Percentiles rank a stretch among this genome's conserved stretches.
phyloP scores from a whole-genome alignment of 331 rosid species.

The Stylosanthes scabra region DNA sequence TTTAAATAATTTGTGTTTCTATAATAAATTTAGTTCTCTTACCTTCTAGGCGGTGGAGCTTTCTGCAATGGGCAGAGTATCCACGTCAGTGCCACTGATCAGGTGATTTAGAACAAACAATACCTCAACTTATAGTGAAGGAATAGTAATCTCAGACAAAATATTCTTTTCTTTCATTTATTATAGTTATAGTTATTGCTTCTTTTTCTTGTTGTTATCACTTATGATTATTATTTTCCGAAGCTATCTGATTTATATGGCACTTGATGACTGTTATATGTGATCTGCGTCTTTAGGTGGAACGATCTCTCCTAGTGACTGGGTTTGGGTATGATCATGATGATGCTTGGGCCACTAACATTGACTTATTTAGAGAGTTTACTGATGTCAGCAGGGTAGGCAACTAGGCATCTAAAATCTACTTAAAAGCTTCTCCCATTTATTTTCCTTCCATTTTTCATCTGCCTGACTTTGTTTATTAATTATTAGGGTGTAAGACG shows the following conservation, averaged over 20 bases:
- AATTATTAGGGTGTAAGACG: constrained; percentile 93
- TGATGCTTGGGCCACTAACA: constrained; percentile 90
- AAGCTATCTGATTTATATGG: constrained; percentile 13
- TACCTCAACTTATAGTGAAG: constrained; percentile 8
- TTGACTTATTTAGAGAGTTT: constrained; percentile 82
- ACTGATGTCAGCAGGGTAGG: constrained; percentile 94
- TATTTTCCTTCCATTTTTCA: constrained; percentile 18
- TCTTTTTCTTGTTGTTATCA: too few relatives aligned
- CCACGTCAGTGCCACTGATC: constrained; percentile 71
- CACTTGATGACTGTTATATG: constrained; percentile 16
- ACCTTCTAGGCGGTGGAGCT: constrained; percentile 86
- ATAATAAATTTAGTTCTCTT: constrained; percentile 34
- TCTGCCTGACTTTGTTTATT: constrained; percentile 35
- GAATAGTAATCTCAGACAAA: neutral
- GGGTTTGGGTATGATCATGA: constrained; percentile 99
- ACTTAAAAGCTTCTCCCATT: constrained; percentile 12
- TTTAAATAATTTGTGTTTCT: constrained; percentile 16
- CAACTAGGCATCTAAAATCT: constrained; percentile 41
- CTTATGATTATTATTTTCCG: neutral
- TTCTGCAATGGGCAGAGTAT: constrained; percentile 88
- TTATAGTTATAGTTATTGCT: too few relatives aligned
- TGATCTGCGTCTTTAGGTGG: constrained; percentile 64
- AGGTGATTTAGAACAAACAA: constrained; percentile 52
- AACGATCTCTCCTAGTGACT: constrained; percentile 88
- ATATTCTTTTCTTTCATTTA: neutral